These are phyloP conservation scores for Blastomyces gilchristii DNA, from an alignment of 2,329 filamentous ascomycete species.

Conservation along the genomic window DNA sequence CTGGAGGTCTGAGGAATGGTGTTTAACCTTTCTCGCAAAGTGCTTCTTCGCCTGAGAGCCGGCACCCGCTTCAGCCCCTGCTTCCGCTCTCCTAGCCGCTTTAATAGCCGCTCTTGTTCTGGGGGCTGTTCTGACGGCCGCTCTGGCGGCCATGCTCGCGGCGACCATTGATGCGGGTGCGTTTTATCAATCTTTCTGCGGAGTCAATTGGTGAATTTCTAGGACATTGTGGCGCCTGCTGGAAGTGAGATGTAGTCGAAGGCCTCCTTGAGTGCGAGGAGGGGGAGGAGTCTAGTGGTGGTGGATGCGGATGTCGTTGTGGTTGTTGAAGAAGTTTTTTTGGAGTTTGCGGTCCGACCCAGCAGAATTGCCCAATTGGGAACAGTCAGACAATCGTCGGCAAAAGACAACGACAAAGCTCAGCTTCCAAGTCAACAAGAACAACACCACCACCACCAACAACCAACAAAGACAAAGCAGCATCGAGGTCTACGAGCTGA, in stretches of 20 bases:
- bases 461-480: neutral
- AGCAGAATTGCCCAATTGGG: slow-evolving; percentile 2
- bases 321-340: neutral
- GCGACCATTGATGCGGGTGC: neutral
- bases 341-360: neutral
- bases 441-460: too few relatives aligned
- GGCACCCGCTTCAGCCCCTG: neutral
- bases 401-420: neutral
- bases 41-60: neutral
- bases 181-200: neutral
- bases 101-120: too few relatives aligned
- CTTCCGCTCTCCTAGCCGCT: too few relatives aligned
- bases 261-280: neutral
- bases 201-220: slow-evolving; percentile 2
- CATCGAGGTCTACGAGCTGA: neutral
- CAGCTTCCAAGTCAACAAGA: neutral
- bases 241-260: neutral
- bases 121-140: neutral
- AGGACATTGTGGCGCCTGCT: neutral
- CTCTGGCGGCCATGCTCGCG: neutral
- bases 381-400: neutral
- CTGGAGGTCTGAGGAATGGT: too few relatives aligned
- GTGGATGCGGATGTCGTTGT: neutral
- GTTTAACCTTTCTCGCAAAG: neutral
- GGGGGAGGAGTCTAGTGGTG: neutral